Evolutionary conservation across 208 protist species (phyloP), one percentile per base, ranked within the genome.

Genomic region (Strigomonas galati): DNA sequence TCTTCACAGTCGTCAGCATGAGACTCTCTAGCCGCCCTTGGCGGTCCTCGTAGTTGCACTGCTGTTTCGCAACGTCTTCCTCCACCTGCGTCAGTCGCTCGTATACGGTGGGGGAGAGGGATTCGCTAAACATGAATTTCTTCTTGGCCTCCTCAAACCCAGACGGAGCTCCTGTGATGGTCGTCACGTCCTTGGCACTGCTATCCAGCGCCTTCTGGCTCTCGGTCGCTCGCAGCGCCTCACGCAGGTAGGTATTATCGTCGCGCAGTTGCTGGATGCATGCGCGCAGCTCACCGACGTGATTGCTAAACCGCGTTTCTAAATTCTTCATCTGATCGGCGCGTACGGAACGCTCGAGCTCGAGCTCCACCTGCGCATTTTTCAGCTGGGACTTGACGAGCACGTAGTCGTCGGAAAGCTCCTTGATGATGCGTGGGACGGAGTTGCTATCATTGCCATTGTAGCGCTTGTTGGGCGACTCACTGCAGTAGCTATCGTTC

Each of bases 281-380:
- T 17, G 76, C 79, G 37, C 69, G 66, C 54, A 95, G 30, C 58
- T 91, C 82, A 0, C 72, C 74, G 30, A 91, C 37, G 27, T 92
- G 72, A 3, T 76, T 69, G 1, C 66, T 67, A 40, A 75, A 49
- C 28, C 75, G 69, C 51, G 67, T 64, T 17, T 76, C 58, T 56
- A 92, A 54, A 30, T 89, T 82, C 19, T 74, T 81, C 26, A 89
- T 70, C 49, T 72, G 73, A 64, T 87, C 78, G 0, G 66, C 71
- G 54, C 85, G 85, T n/a, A 85, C 78, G 9, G 66, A 68, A 28
- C 82, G 81, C 76, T 92, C 89, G 31, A 90, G 77, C 69, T 91
- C 84, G 26, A 95, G 60, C 63, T 92, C 85, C 28, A 80, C 65
- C 28, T 81, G 24, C 21, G 76, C 75, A 19, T 80, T 86, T 19